Conservation (phyloP, 768 basidiomycete species). For the Boletus vermiculosoides region DNA sequence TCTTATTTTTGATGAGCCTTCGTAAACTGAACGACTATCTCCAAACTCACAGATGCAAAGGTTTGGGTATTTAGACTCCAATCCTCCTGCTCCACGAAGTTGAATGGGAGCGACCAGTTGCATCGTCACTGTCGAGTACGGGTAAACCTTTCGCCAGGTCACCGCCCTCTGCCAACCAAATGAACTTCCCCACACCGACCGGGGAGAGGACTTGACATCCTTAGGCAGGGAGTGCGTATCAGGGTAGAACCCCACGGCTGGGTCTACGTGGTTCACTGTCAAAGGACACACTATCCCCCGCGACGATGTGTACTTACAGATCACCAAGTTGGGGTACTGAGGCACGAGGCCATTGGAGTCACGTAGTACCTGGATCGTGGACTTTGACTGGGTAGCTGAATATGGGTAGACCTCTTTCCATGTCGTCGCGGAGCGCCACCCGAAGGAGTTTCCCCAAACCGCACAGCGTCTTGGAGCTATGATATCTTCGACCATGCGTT, state of each 20-base stretch:
- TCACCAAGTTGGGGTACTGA: slow-evolving; percentile 28
- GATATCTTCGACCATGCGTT: slow-evolving; percentile 39
- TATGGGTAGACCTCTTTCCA: slow-evolving; percentile 25
- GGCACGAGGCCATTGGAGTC: slow-evolving; percentile 9
- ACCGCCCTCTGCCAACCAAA: slow-evolving; percentile 19
- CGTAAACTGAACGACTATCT: not conserved
- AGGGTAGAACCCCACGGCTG: slow-evolving; percentile 34
- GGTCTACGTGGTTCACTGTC: slow-evolving; percentile 30
- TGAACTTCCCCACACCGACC: slow-evolving; percentile 14
- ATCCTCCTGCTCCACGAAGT: slow-evolving; percentile 8
- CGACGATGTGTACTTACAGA: slow-evolving; percentile 26
- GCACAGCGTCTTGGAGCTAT: slow-evolving; percentile 1
- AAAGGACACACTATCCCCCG: not conserved
- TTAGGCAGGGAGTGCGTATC: slow-evolving; percentile 32
- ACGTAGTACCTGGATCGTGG: slow-evolving; percentile 4
- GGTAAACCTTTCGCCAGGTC: slow-evolving; percentile 21
- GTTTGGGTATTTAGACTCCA: slow-evolving; percentile 13
- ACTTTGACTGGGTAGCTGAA: slow-evolving; percentile 2
- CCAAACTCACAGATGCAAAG: slow-evolving; percentile 21
- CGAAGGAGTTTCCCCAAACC: slow-evolving; percentile 27
- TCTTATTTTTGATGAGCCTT: slow-evolving; percentile 29
- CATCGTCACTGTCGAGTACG: slow-evolving; percentile 4
- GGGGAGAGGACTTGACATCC: not conserved
- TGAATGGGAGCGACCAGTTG: slow-evolving; percentile 2
- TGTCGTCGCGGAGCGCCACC: slow-evolving; percentile 20